A percentile compares a stretch with the other conserved stretches of the same genome.
These are phyloP conservation scores for Cucurbita ficifolia DNA, from an alignment of 306 rosid genomes.

Conservation along the genomic window DNA sequence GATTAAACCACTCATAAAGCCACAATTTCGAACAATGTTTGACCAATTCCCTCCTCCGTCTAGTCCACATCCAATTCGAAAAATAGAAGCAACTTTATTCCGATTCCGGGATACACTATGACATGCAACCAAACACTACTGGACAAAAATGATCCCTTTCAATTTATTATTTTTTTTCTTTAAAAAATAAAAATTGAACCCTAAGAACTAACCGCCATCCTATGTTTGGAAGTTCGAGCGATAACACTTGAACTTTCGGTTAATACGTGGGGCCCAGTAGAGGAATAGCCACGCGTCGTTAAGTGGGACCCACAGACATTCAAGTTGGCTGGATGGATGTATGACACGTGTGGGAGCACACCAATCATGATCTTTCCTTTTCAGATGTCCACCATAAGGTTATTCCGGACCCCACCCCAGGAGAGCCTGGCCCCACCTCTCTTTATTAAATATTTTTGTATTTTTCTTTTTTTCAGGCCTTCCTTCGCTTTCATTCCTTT, in stretches of 20 bases:
- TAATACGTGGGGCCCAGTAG: background rate
- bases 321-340: background rate
- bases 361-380: background rate
- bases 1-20: background rate
- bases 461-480: background rate
- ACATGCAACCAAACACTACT: background rate
- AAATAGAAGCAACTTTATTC: background rate
- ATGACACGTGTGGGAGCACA: slow-evolving; percentile 1
- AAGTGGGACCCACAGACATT: background rate
- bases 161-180: no score
- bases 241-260: background rate
- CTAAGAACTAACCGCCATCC: background rate
- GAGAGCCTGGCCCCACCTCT: background rate
- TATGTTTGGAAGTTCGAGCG: background rate
- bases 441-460: background rate
- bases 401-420: background rate
- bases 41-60: background rate
- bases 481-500: background rate
- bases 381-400: background rate
- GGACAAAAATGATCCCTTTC: background rate
- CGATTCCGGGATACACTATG: background rate
- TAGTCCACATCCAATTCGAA: background rate
- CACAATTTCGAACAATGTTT: background rate
- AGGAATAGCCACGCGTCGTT: background rate
- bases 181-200: background rate